These are phyloP conservation scores for Mortierella sp. DNA, from an alignment of 371 early-diverging fungal species.

Conservation along the genomic window DNA sequence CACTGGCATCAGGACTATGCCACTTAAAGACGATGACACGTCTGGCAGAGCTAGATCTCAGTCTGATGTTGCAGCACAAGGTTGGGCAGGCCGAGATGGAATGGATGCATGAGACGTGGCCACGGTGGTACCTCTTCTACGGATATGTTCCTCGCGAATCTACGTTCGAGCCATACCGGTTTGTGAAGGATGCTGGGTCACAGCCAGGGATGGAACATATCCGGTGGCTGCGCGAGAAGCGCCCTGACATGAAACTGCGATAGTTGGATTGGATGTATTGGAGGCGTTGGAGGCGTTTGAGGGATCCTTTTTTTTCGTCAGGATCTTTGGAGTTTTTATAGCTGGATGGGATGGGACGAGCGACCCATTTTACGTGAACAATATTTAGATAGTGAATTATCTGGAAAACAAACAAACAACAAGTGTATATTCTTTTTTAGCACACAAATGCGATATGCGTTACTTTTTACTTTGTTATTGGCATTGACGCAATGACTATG, in stretches of 20 bases:
- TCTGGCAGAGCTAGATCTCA: neutral
- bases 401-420: neutral
- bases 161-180: conserved; percentile 1
- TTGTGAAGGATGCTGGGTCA: conserved; percentile 1
- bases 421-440: neutral
- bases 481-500: too few relatives aligned
- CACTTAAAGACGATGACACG: conserved; percentile 8
- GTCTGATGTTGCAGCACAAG: conserved; percentile 5
- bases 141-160: conserved; percentile 5
- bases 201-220: conserved; percentile 10
- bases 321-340: neutral
- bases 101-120: neutral
- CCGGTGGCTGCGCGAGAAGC: conserved; percentile 3
- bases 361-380: neutral
- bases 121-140: conserved; percentile 6
- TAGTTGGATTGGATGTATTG: neutral
- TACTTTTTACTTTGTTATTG: neutral
- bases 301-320: neutral
- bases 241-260: conserved; percentile 1
- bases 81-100: neutral
- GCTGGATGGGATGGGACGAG: neutral
- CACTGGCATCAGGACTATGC: neutral
- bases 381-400: conserved; percentile 8
- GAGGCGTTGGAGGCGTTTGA: too few relatives aligned
- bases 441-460: neutral